A percentile compares a stretch with the other conserved stretches of the same genome.
These are phyloP conservation scores for Voacanga thouarsii DNA, from an alignment of 257 asterid genomes.

Conservation along the genomic window DNA sequence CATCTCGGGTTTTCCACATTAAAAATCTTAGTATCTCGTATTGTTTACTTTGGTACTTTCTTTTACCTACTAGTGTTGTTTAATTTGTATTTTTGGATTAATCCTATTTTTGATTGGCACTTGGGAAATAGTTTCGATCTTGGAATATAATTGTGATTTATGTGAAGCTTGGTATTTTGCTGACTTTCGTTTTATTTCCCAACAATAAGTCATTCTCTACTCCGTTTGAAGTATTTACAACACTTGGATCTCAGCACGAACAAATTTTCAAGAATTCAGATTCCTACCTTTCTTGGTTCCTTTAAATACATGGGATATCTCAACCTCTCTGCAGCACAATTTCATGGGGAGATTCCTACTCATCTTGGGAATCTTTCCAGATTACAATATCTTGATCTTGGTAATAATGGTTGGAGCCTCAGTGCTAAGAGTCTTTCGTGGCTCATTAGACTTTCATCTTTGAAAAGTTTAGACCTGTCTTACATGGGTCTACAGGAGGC, in stretches of 20 bases:
- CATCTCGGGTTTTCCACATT: too few relatives aligned
- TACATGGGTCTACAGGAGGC: not conserved
- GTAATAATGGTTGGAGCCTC: not conserved
- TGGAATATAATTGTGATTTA: too few relatives aligned
- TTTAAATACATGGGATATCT: constrained; percentile 15
- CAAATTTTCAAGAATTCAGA: constrained; percentile 8
- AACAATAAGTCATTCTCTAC: constrained; percentile 15
- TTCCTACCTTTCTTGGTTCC: constrained; percentile 24
- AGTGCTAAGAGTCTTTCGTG: constrained; percentile 15
- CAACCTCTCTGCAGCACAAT: constrained; percentile 17
- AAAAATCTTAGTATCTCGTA: too few relatives aligned
- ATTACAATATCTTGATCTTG: constrained; percentile 19
- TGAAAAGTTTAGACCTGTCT: constrained; percentile 18
- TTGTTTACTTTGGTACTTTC: too few relatives aligned
- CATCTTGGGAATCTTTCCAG: constrained; percentile 28
- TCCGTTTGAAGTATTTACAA: constrained; percentile 15
- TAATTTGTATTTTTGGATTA: too few relatives aligned
- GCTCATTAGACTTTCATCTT: constrained; percentile 13
- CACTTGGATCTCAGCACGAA: constrained; percentile 25
- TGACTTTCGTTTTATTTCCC: too few relatives aligned
- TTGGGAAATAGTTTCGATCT: too few relatives aligned
- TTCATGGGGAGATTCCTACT: constrained; percentile 14
- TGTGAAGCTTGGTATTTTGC: too few relatives aligned
- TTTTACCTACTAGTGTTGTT: too few relatives aligned
- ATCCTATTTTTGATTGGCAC: too few relatives aligned